These are phyloP conservation scores for Yamadazyma mexicana DNA, from an alignment of 1,139 yeast genomes.

Conservation along the genomic window DNA sequence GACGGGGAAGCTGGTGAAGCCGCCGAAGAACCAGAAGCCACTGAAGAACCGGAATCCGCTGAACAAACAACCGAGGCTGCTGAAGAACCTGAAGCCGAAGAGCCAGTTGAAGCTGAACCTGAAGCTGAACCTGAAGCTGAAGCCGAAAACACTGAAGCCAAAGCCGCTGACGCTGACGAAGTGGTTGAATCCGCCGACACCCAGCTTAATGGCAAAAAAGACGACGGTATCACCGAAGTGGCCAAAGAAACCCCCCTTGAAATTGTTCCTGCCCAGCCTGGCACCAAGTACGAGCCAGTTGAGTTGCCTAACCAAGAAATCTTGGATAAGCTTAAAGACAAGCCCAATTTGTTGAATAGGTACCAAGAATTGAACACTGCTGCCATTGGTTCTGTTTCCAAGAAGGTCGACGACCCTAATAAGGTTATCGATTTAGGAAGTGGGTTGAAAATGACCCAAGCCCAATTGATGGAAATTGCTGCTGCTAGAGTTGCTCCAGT, in stretches of 20 bases:
- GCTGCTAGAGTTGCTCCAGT: slow-evolving; percentile 59
- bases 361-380: slow-evolving; percentile 51
- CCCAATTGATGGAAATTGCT: slow-evolving; percentile 57
- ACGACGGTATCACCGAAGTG: slow-evolving; percentile 26
- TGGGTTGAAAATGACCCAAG: slow-evolving; percentile 55
- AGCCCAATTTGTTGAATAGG: slow-evolving; percentile 48
- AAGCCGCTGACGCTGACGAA: slow-evolving; percentile 2
- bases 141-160: slow-evolving; percentile 9
- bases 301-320: slow-evolving; percentile 37
- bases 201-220: slow-evolving; percentile 13
- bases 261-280: slow-evolving; percentile 28
- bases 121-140: slow-evolving; percentile 9
- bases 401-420: slow-evolving; percentile 50
- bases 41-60: slow-evolving; percentile 18
- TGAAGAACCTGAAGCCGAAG: slow-evolving; percentile 3
- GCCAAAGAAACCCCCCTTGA: slow-evolving; percentile 36
- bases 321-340: slow-evolving; percentile 44
- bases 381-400: slow-evolving; percentile 48
- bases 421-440: slow-evolving; percentile 54
- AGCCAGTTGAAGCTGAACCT: slow-evolving; percentile 5
- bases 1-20: slow-evolving; percentile 19
- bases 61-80: slow-evolving; percentile 12
- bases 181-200: no score
- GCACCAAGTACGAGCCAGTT: slow-evolving; percentile 34
- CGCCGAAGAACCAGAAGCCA: slow-evolving; percentile 5